phyloP scores from a whole-genome alignment of 1,139 yeast genomes.

The Debaryomycetaceae sp. region DNA sequence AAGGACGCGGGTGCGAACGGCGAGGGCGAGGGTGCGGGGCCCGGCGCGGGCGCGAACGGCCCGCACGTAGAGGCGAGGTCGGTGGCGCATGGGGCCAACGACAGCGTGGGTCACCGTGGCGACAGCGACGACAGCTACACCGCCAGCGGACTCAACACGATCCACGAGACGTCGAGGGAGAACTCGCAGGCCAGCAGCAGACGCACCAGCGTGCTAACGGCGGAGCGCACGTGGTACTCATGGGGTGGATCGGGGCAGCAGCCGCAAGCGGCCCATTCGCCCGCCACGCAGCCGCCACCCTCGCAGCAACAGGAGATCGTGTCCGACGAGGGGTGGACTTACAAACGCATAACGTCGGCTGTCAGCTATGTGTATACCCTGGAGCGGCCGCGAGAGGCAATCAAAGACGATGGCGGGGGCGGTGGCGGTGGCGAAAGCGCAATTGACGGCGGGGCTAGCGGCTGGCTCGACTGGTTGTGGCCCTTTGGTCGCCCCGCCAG shows the following conservation, averaged over 20 bases:
- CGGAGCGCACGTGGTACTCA: slow-evolving; percentile 1
- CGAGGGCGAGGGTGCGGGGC: no score
- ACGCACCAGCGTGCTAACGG: slow-evolving; percentile 4
- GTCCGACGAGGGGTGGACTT: slow-evolving; percentile 3
- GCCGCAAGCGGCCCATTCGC: neutral
- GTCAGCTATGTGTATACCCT: slow-evolving; percentile 12
- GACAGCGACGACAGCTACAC: neutral
- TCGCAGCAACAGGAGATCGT: neutral
- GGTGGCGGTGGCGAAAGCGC: no score
- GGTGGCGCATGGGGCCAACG: no score
- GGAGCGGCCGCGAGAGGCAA: neutral
- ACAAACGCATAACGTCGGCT: slow-evolving; percentile 14
- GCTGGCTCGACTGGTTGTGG: no score
- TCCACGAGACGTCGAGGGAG: slow-evolving; percentile 9
- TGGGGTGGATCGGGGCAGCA: slow-evolving; percentile 6
- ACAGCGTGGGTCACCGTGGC: no score
- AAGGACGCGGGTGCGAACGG: no score
- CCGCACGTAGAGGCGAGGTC: no score
- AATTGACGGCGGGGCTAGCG: no score
- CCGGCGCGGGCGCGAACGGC: no score
- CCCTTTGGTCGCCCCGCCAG: no score
- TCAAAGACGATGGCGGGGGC: neutral
- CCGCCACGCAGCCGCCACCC: neutral
- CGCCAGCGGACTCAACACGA: slow-evolving; percentile 3
- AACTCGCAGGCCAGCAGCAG: slow-evolving; percentile 7